Evolutionary conservation across 305 asterid genomes (phyloP), one percentile per base, ranked within the genome.

Genomic region (Fraxinus velutina): DNA sequence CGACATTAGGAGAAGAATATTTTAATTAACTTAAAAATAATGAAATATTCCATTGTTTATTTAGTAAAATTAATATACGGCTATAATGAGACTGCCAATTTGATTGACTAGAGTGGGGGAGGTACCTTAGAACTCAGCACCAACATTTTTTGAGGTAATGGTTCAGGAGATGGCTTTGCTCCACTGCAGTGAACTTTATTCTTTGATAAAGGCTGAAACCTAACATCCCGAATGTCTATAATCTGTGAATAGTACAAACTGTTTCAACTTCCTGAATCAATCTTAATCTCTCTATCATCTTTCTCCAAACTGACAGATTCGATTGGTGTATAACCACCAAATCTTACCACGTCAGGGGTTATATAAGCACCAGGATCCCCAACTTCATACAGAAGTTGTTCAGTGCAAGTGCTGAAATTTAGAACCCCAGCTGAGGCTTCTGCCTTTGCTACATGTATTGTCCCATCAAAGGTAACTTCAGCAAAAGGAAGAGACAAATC

Each of bases 321-420:
- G 79, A 68, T 37, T 29, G 37, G 74, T 66, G 52, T 24, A 68
- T 60, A 73, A 64, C 50, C 78, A 78, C 36, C 34, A 21, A 78
- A 55, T 83, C 85, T 80, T 88, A 94, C 99, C 92, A 94, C 97
- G 84, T 96, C 98, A 12, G 99, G 99, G 62, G 98, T 96, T 78
- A 92, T 87, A 88, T 94, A 96, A 57, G 92, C 89, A 86, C 97
- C 84, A 80, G 99, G 98, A 89, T 94, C 94, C 84, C 98, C 97
- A 80, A 96, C 86, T 89, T 96, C 99, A 86, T 96, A 94, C n/a
- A 96, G 97, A 86, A 96, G 97, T 87, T 96, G 99, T 86, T 96
- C 87, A 4, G 96, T 92, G 55, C 99, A 96, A 76, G 98, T 96
- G 91, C 86, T 88, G 73, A 83, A 85, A 81, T 91, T 88, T 27